These are phyloP conservation scores for Prototheca cutis DNA, from an alignment of 163 green algal genomes.

Conservation along the genomic window DNA sequence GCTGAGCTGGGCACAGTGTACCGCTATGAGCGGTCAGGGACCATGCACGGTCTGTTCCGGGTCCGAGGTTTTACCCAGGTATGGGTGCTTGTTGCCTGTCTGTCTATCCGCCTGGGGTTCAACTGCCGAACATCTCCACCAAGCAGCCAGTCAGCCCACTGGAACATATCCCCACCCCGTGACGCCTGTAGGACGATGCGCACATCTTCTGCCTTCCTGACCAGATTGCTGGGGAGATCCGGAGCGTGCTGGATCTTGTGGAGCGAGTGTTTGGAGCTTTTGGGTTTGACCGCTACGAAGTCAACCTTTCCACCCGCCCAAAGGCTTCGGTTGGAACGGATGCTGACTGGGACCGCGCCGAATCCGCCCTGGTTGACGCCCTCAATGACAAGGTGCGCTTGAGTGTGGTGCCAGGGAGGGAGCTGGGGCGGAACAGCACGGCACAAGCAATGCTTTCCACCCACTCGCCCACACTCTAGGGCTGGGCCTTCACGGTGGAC, in stretches of 20 bases:
- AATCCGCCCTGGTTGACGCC: conserved; percentile 65
- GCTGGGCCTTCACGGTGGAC: conserved; percentile 37
- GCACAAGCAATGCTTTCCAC: too few relatives aligned
- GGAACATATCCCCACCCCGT: not conserved
- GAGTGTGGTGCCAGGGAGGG: not conserved
- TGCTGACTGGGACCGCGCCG: conserved; percentile 76
- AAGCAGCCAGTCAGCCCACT: too few relatives aligned
- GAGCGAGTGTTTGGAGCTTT: conserved; percentile 83
- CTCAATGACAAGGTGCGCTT: conserved; percentile 55
- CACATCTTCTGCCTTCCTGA: conserved; percentile 97
- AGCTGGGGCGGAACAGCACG: not conserved
- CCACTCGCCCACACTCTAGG: conserved; percentile 8
- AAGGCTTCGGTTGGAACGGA: conserved; percentile 85
- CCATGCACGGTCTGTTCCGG: conserved; percentile 95
- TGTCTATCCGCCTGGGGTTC: not conserved
- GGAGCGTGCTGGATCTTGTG: conserved; percentile 78
- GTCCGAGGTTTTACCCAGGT: conserved; percentile 94
- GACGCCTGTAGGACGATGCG: conserved; percentile 76
- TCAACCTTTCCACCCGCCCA: conserved; percentile 83
- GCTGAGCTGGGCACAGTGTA: conserved; percentile 98
- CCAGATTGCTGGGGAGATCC: conserved; percentile 88
- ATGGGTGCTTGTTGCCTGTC: not conserved
- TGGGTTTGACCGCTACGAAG: conserved; percentile 84
- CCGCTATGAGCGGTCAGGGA: conserved; percentile 87
- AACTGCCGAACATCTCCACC: too few relatives aligned